Conservation (phyloP, 768 basidiomycete species). For the Lentinula detonsa region DNA sequence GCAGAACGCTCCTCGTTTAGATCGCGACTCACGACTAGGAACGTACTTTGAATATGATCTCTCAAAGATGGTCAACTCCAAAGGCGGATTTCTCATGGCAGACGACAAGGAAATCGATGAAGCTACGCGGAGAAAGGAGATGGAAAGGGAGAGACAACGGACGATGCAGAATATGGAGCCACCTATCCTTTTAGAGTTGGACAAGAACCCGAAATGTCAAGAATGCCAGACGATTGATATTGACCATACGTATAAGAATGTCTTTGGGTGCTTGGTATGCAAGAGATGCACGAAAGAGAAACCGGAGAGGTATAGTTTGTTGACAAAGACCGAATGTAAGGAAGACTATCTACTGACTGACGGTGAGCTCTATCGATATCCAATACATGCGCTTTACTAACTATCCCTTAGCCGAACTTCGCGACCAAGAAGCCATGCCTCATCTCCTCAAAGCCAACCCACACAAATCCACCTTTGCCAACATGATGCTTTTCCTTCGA, state of each 20-base stretch:
- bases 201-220: slow-evolving; percentile 73
- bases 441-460: slow-evolving; percentile 94
- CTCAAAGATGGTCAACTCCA: slow-evolving; percentile 94
- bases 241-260: slow-evolving; percentile 73
- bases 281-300: slow-evolving; percentile 83
- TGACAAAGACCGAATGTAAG: slow-evolving; percentile 99
- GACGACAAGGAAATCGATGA: slow-evolving; percentile 82
- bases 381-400: background rate
- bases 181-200: slow-evolving; percentile 69
- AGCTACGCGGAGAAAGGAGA: slow-evolving; percentile 68
- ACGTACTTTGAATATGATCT: slow-evolving; percentile 97
- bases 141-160: slow-evolving; percentile 74
- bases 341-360: slow-evolving; percentile 97
- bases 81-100: slow-evolving; percentile 92
- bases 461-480: slow-evolving; percentile 90
- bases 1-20: slow-evolving; percentile 54
- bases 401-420: slow-evolving; percentile 69
- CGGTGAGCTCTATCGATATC: slow-evolving; percentile 40
- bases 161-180: slow-evolving; percentile 72
- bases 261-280: slow-evolving; percentile 85
- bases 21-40: slow-evolving; percentile 74
- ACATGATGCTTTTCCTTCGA: slow-evolving; percentile 98
- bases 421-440: slow-evolving; percentile 87
- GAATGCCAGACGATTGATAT: slow-evolving; percentile 89
- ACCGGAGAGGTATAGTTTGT: slow-evolving; percentile 88